Evolutionary conservation across 352 stramenopile species (phyloP).

Genomic region (Pythium oligandrum): DNA sequence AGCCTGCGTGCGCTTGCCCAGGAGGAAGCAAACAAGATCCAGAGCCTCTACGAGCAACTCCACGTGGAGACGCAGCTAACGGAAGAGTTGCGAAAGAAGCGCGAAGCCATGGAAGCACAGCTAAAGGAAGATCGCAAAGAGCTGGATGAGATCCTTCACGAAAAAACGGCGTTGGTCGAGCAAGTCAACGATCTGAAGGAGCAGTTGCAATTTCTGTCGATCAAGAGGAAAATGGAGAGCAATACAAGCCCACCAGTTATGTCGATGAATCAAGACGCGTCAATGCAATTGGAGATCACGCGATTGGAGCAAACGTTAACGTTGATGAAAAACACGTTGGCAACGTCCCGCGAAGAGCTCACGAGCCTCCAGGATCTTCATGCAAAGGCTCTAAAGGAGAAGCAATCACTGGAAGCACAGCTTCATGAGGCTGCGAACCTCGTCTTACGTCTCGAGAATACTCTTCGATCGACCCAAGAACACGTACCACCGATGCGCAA

Average conservation of each 20-base stretch:
- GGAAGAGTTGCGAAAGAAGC: constrained; percentile 34
- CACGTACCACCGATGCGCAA: constrained; percentile 9
- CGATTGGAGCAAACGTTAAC: constrained; percentile 38
- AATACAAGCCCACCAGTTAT: constrained; percentile 1
- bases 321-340: constrained; percentile 35
- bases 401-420: constrained; percentile 32
- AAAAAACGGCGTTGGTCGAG: constrained; percentile 31
- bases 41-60: constrained; percentile 51
- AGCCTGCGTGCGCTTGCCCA: constrained; percentile 38
- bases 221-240: constrained; percentile 45
- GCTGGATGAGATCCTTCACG: constrained; percentile 27
- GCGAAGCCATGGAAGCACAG: constrained; percentile 24
- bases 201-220: constrained; percentile 42
- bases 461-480: constrained; percentile 10
- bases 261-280: constrained; percentile 2
- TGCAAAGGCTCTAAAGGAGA: constrained; percentile 35
- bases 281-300: constrained; percentile 29
- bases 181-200: constrained; percentile 42
- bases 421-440: constrained; percentile 22
- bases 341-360: constrained; percentile 37
- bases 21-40: constrained; percentile 38
- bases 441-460: constrained; percentile 13
- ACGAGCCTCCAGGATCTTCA: constrained; percentile 35
- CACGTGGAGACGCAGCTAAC: constrained; percentile 38
- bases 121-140: constrained; percentile 23